A percentile compares a stretch with the other conserved stretches of the same genome.
These are phyloP conservation scores for Calocybe gangraenosa DNA, from an alignment of 768 basidiomycete species.

Conservation along the genomic window DNA sequence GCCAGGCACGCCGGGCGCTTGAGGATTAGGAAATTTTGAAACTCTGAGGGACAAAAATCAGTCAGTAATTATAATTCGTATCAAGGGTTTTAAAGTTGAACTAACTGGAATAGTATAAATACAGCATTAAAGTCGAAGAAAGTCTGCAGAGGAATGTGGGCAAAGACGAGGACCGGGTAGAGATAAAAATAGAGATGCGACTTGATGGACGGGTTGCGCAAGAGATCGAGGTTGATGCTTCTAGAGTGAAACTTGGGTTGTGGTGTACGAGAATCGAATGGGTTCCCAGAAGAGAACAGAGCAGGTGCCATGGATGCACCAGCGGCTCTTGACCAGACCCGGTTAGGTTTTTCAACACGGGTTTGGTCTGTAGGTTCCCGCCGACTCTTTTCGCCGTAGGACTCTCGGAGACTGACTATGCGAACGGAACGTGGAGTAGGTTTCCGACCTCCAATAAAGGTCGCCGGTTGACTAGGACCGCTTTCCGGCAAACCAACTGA, in stretches of 20 bases:
- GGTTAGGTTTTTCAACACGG: conserved; percentile 36
- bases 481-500: conserved; percentile 38
- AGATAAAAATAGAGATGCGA: conserved; percentile 63
- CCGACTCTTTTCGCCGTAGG: conserved; percentile 35
- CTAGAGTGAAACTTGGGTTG: conserved; percentile 66
- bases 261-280: conserved; percentile 30
- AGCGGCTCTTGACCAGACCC: conserved; percentile 58
- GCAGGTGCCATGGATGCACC: conserved; percentile 39
- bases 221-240: conserved; percentile 62
- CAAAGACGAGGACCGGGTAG: conserved; percentile 67
- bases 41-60: conserved; percentile 40
- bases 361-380: conserved; percentile 51
- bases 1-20: conserved; percentile 62
- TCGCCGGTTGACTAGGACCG: conserved; percentile 26
- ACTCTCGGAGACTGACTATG: conserved; percentile 68
- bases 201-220: conserved; percentile 54
- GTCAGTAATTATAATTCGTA: conserved; percentile 5
- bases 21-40: conserved; percentile 69
- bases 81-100: too few relatives aligned
- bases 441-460: conserved; percentile 50
- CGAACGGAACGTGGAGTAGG: conserved; percentile 79
- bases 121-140: conserved; percentile 90
- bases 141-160: conserved; percentile 70
- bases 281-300: conserved; percentile 34
- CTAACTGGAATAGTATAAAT: conserved; percentile 82